These are phyloP conservation scores for Tremellales sp. DNA, from an alignment of 1,284 basidiomycete genomes.

Conservation along the genomic window DNA sequence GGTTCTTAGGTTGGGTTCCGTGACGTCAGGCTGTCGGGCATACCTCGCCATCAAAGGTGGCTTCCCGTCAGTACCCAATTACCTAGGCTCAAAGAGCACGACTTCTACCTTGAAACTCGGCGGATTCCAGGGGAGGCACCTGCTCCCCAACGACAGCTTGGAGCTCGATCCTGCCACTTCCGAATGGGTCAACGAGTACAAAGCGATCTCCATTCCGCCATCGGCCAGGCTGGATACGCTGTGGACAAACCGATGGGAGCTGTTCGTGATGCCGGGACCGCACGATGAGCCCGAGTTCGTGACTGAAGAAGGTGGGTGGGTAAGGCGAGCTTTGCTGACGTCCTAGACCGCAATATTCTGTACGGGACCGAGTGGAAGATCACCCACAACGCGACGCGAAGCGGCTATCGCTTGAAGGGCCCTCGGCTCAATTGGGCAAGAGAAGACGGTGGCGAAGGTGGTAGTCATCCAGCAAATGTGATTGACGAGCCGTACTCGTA, in stretches of 20 bases:
- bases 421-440: slow-evolving; percentile 60
- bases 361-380: slow-evolving; percentile 39
- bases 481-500: slow-evolving; percentile 64
- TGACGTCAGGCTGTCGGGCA: slow-evolving; percentile 52
- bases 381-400: slow-evolving; percentile 40
- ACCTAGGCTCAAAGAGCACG: slow-evolving; percentile 55
- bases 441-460: slow-evolving; percentile 62
- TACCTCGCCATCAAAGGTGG: slow-evolving; percentile 62
- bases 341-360: slow-evolving; percentile 25
- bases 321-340: slow-evolving; percentile 34
- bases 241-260: slow-evolving; percentile 51
- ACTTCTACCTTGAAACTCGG: slow-evolving; percentile 35
- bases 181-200: slow-evolving; percentile 46
- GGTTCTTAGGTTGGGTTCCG: slow-evolving; percentile 50
- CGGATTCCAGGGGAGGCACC: slow-evolving; percentile 52
- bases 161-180: slow-evolving; percentile 54
- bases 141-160: slow-evolving; percentile 50
- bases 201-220: slow-evolving; percentile 12
- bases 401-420: slow-evolving; percentile 47
- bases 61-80: slow-evolving; percentile 56
- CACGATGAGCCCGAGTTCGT: slow-evolving; percentile 62
- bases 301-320: slow-evolving; percentile 51
- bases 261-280: slow-evolving; percentile 61
- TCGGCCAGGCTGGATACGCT: slow-evolving; percentile 18
- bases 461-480: slow-evolving; percentile 67